phyloP scores from a whole-genome alignment of 768 basidiomycete genomes.

The Rhizopogon vinicolor region DNA sequence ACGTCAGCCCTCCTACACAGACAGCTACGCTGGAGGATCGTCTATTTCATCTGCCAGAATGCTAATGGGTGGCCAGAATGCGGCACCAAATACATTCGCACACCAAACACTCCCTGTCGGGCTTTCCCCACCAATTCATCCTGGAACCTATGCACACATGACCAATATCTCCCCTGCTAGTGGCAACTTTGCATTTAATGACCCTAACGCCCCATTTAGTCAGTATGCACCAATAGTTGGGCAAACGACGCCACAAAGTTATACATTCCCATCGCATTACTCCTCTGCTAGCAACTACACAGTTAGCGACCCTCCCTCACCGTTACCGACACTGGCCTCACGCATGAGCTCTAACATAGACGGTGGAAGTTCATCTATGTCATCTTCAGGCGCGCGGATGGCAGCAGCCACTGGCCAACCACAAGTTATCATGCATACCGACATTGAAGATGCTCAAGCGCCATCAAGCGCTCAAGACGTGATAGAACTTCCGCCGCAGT shows the following conservation, averaged over 20 bases:
- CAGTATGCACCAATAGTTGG: not conserved
- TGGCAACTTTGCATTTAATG: not conserved
- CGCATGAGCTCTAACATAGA: constrained; percentile 13
- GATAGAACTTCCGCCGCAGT: no score
- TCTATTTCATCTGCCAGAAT: constrained; percentile 17
- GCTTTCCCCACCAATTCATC: constrained; percentile 16
- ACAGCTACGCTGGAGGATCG: constrained; percentile 13
- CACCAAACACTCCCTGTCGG: constrained; percentile 31
- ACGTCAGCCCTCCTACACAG: constrained; percentile 12
- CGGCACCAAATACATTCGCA: constrained; percentile 26
- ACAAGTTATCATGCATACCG: no score
- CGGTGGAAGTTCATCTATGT: constrained; percentile 10
- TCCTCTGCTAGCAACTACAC: not conserved
- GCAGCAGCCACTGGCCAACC: constrained; percentile 26
- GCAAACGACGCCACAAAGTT: no score
- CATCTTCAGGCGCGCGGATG: constrained; percentile 44
- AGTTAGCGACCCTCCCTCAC: not conserved
- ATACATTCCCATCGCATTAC: no score
- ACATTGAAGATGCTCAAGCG: no score
- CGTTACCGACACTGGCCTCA: constrained; percentile 6
- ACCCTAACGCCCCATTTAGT: not conserved
- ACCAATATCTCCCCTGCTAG: not conserved
- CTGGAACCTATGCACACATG: not conserved
- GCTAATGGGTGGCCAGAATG: constrained; percentile 3
- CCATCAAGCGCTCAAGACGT: no score